Evolutionary conservation across 176 grass and related monocot genomes (phyloP).

Genomic region (Eragrostis nindensis): DNA sequence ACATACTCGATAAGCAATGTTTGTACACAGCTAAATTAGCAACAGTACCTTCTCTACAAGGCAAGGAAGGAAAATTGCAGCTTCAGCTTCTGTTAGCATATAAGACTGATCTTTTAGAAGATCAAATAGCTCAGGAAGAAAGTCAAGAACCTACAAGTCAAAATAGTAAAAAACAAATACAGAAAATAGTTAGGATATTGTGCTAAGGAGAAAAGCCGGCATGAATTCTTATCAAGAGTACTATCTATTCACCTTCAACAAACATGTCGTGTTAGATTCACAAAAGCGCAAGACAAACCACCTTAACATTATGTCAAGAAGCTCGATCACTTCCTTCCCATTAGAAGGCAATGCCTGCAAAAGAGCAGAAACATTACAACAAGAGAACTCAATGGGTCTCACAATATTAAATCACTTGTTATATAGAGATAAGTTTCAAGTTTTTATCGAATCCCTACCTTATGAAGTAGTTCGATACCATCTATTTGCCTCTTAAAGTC

Average conservation of each 20-base stretch:
- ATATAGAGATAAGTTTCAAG: constrained; percentile 28
- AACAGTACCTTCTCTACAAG: constrained; percentile 79
- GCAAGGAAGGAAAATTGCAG: constrained; percentile 94
- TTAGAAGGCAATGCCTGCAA: constrained; percentile 74
- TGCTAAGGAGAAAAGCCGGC: background rate
- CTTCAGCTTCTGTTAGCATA: constrained; percentile 90
- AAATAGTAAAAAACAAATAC: constrained; percentile 11
- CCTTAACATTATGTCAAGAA: constrained; percentile 94
- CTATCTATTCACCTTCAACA: constrained; percentile 75
- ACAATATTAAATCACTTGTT: background rate
- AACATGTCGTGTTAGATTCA: constrained; percentile 96
- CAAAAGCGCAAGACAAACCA: constrained; percentile 99
- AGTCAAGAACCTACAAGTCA: constrained; percentile 81
- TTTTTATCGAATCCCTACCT: constrained; percentile 59
- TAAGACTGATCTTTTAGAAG: constrained; percentile 88
- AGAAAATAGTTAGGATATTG: background rate
- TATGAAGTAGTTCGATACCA: constrained; percentile 93
- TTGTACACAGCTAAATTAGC: background rate
- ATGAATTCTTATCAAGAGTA: constrained; percentile 7
- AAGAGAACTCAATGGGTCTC: constrained; percentile 17
- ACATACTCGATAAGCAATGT: background rate
- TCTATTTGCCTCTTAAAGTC: constrained; percentile 99
- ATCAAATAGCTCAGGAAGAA: constrained; percentile 96
- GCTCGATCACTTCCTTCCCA: constrained; percentile 81
- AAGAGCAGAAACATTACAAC: constrained; percentile 23